A percentile compares a stretch with the other conserved stretches of the same genome.
phyloP scores from a whole-genome alignment of 1,284 basidiomycete genomes.

The Moesziomyces sp. region DNA sequence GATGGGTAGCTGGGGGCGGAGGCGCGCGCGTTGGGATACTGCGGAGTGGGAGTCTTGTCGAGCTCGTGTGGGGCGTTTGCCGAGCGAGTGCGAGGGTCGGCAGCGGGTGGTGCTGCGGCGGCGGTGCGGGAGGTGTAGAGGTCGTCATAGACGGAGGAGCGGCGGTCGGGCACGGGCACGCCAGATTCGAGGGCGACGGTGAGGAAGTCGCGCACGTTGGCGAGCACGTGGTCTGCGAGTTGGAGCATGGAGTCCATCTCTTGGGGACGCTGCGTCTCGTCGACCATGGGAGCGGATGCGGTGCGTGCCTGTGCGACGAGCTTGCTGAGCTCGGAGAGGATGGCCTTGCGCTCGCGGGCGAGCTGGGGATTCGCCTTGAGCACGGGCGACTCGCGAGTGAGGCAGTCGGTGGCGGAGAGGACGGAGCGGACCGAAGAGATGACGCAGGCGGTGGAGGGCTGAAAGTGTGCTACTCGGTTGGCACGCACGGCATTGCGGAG shows the following conservation, averaged over 20 bases:
- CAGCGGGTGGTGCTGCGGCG: background rate
- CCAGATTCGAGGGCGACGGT: constrained; percentile 82
- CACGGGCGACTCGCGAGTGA: constrained; percentile 81
- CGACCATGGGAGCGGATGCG: constrained; percentile 70
- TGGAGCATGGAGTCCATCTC: constrained; percentile 68
- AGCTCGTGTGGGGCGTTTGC: constrained; percentile 26
- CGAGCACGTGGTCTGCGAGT: constrained; percentile 69
- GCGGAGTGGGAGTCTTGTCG: constrained; percentile 60
- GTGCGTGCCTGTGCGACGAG: constrained; percentile 86
- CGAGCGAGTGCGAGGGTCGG: constrained; percentile 1
- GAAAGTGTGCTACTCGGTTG: constrained; percentile 80
- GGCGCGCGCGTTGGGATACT: constrained; percentile 33
- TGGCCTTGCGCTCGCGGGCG: constrained; percentile 80
- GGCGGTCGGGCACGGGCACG: constrained; percentile 75
- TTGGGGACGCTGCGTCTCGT: constrained; percentile 63
- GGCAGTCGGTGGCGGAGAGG: constrained; percentile 83
- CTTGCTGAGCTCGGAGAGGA: constrained; percentile 82
- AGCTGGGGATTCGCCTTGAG: constrained; percentile 78
- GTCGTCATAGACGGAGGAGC: constrained; percentile 58
- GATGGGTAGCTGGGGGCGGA: constrained; percentile 11
- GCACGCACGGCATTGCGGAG: constrained; percentile 84
- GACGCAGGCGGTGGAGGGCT: constrained; percentile 76
- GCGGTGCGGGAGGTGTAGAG: constrained; percentile 33
- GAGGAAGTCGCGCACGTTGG: constrained; percentile 71
- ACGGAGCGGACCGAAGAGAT: constrained; percentile 94